Conservation (phyloP, 495 filamentous ascomycete genomes). For the Penicillium ochrochloron region DNA sequence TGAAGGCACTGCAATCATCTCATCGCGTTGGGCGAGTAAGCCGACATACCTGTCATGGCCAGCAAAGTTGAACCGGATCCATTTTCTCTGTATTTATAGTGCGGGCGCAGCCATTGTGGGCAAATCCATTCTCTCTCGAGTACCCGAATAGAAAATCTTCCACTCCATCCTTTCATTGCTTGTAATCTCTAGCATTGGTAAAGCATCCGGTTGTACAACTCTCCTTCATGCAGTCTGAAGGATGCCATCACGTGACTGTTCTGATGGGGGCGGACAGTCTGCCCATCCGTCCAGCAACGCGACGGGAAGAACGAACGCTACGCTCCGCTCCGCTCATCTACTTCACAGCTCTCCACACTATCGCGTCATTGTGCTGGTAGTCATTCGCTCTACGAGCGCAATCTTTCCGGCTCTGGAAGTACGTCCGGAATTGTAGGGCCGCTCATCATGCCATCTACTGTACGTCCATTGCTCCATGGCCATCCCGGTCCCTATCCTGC, state of each 20-base stretch:
- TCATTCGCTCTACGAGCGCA: background rate
- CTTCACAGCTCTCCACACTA: constrained; percentile 12
- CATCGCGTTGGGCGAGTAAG: constrained; percentile 19
- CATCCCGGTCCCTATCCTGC: constrained; percentile 6
- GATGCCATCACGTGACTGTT: constrained; percentile 20
- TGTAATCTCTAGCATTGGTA: background rate
- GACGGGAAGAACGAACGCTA: constrained; percentile 13
- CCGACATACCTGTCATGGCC: constrained; percentile 13
- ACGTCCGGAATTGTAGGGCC: constrained; percentile 10
- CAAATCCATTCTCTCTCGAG: constrained; percentile 21
- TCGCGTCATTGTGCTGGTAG: background rate
- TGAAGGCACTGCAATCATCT: constrained; percentile 11
- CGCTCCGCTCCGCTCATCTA: constrained; percentile 9
- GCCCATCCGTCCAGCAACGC: constrained; percentile 19
- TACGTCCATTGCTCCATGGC: constrained; percentile 35
- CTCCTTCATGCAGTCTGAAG: background rate
- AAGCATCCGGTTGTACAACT: background rate
- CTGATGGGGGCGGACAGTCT: constrained; percentile 4
- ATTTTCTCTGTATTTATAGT: constrained; percentile 37
- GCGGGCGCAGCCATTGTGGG: constrained; percentile 17
- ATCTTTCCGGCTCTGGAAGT: background rate
- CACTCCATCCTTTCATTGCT: constrained; percentile 5
- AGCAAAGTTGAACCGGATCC: constrained; percentile 17
- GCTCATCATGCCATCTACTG: constrained; percentile 48
- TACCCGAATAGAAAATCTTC: constrained; percentile 19